Evolutionary conservation across 139 green algal genomes (phyloP), one percentile per base, ranked within the genome.

Genomic region (Chlamydomonas incerta): DNA sequence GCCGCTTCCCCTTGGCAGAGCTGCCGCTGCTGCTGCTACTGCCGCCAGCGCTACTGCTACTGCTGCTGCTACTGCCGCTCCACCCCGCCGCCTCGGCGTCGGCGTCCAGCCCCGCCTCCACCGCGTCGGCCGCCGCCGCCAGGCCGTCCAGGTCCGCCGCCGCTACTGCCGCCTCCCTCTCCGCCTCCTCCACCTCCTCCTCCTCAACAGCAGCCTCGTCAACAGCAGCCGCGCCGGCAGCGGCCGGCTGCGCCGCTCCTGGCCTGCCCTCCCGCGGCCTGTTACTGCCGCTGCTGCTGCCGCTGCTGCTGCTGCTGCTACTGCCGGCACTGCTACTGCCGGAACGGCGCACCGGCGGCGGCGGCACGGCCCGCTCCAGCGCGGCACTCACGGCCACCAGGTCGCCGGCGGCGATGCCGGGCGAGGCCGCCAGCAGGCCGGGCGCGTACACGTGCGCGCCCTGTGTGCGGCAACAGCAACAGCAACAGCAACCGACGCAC

Each of bases 361-460:
- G 41, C 72, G 23, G 34, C 55, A 46, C 86, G 5, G 92, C 82
- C 66, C 85, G 72, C 86, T 95, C 93, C 70, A 95, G 37, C 1
- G 85, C 92, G 20, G 93, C 81, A 33, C 80, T 95, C 1, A 97
- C 94, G 2, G 87, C 90, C 60, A 97, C 95, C 15, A 74, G 2
- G 86, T 97, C 94, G 0, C 95, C 95, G 26, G 55, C 55, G 4
- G 68, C 62, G 41, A 98, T 87, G 72, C 88, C 87, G n/a, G 83
- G 67, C 31, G 85, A 92, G 62, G 81, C 87, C 14, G 92, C 92
- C 80, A 95, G 75, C 17, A 95, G 86, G 31, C 90, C 88, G 52
- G 95, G 95, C 1, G 90, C 92, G 84, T 93, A 97, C 20, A 94
- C 87, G 50, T 96, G 63, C 0, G 95, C 91, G 1, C 95, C 95